phyloP scores from a whole-genome alignment of 768 basidiomycete species.

The Pilatotrama ljubarskyi region DNA sequence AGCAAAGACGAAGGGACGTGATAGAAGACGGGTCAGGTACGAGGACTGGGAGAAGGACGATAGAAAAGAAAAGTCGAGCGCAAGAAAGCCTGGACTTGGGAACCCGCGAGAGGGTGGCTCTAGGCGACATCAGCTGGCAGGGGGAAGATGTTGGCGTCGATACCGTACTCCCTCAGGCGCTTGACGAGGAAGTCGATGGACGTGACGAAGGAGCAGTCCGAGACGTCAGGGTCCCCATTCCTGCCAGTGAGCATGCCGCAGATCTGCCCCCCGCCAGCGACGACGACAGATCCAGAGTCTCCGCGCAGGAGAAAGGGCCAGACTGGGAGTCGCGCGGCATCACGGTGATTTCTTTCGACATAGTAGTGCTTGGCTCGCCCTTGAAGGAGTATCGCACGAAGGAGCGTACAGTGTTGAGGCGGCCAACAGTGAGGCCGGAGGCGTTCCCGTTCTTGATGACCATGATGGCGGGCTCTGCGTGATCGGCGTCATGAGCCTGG shows the following conservation, averaged over 20 bases:
- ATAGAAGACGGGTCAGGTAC: no score
- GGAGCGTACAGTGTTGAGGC: constrained; percentile 11
- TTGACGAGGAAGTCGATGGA: constrained; percentile 23
- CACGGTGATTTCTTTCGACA: constrained; percentile 13
- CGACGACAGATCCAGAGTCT: constrained; percentile 28
- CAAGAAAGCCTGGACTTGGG: no score
- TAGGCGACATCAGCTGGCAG: no score
- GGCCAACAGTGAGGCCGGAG: constrained; percentile 11
- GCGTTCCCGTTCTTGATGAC: constrained; percentile 23
- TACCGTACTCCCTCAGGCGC: no score
- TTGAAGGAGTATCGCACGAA: background rate
- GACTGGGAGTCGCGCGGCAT: constrained; percentile 15
- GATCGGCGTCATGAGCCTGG: constrained; percentile 13
- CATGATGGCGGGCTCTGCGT: constrained; percentile 13
- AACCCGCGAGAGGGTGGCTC: no score
- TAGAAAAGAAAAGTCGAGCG: no score
- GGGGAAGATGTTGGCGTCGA: constrained; percentile 20
- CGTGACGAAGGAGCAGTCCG: constrained; percentile 25
- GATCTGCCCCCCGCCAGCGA: constrained; percentile 22
- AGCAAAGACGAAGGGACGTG: no score
- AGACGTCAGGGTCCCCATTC: constrained; percentile 14
- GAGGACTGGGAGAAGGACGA: no score
- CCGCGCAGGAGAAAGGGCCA: constrained; percentile 23
- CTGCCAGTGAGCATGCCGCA: constrained; percentile 25
- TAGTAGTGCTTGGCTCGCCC: background rate